Evolutionary conservation across 208 protist species (phyloP).

Genomic region (Crithidia brevicula): DNA sequence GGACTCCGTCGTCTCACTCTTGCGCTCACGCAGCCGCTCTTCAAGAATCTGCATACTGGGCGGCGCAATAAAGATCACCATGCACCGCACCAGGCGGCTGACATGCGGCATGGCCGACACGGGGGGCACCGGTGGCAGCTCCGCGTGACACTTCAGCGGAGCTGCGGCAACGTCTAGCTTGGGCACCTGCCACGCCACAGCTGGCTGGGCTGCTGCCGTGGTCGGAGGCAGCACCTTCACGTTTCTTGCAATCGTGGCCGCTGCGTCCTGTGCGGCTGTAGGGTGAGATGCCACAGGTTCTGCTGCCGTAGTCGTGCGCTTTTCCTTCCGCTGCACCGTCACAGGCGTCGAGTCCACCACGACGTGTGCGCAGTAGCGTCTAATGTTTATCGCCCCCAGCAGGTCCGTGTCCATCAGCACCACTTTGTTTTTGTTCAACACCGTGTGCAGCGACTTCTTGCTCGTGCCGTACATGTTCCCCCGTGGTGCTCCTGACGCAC

Average conservation of each 20-base stretch:
- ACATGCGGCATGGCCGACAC: constrained; percentile 3
- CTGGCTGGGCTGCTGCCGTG: neutral
- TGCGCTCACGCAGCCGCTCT: constrained; percentile 71
- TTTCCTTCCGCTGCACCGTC: constrained; percentile 1
- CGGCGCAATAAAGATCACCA: constrained; percentile 78
- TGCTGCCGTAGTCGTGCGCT: neutral
- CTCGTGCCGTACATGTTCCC: constrained; percentile 89
- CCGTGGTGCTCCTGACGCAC: no score
- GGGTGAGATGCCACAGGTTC: neutral
- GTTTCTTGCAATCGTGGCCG: neutral
- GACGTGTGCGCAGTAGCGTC: constrained; percentile 43
- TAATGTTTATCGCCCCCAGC: constrained; percentile 71
- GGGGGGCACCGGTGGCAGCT: constrained; percentile 9
- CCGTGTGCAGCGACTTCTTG: constrained; percentile 58
- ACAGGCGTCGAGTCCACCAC: constrained; percentile 18
- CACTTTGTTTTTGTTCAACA: constrained; percentile 45
- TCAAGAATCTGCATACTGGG: constrained; percentile 70
- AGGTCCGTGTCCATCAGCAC: constrained; percentile 89
- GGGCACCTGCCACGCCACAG: constrained; percentile 11
- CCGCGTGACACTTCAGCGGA: constrained; percentile 1
- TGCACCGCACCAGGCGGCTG: constrained; percentile 44
- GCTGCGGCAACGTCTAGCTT: constrained; percentile 1
- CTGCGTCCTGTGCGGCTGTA: neutral
- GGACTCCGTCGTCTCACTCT: constrained; percentile 84
- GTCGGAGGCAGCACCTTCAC: constrained; percentile 9